Percentiles rank a stretch among this genome's conserved stretches.
Evolutionary conservation across 345 rosid species (phyloP).

Genomic region (Lumnitzera littorea): DNA sequence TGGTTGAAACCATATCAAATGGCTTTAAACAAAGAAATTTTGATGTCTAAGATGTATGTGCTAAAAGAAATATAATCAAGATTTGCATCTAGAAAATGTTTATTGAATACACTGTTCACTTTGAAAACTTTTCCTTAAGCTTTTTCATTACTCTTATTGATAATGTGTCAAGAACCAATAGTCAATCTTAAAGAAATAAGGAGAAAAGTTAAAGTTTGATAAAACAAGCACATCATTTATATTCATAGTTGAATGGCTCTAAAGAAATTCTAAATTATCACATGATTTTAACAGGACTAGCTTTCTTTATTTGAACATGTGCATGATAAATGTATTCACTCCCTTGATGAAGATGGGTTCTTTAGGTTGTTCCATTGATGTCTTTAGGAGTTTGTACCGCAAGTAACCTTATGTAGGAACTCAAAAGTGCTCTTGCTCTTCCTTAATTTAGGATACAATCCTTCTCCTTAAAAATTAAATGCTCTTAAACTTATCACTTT

Average conservation of each 20-base stretch:
- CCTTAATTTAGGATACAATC: conserved; percentile 76
- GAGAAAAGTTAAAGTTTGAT: too few relatives aligned
- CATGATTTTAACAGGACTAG: conserved; percentile 43
- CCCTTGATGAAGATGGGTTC: conserved; percentile 55
- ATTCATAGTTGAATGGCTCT: conserved; percentile 68
- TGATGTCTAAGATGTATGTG: too few relatives aligned
- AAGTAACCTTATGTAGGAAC: conserved; percentile 41
- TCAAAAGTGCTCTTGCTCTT: conserved; percentile 65
- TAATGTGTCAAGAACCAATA: too few relatives aligned
- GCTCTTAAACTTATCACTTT: conserved; percentile 32
- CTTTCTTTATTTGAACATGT: conserved; percentile 59
- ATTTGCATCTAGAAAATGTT: too few relatives aligned
- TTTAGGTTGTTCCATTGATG: conserved; percentile 75
- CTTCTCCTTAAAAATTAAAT: conserved; percentile 98
- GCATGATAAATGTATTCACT: conserved; percentile 51
- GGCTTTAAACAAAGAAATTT: too few relatives aligned
- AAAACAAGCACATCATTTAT: too few relatives aligned
- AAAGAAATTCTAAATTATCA: conserved; percentile 46
- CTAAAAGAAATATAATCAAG: too few relatives aligned
- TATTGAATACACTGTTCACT: too few relatives aligned
- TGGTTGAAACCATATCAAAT: too few relatives aligned
- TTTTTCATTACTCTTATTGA: too few relatives aligned
- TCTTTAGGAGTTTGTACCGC: conserved; percentile 46
- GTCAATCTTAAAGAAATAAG: too few relatives aligned
- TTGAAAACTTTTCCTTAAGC: too few relatives aligned